Evolutionary conservation across 2,329 filamentous ascomycete genomes (phyloP).

Genomic region (Talaromyces sp.): DNA sequence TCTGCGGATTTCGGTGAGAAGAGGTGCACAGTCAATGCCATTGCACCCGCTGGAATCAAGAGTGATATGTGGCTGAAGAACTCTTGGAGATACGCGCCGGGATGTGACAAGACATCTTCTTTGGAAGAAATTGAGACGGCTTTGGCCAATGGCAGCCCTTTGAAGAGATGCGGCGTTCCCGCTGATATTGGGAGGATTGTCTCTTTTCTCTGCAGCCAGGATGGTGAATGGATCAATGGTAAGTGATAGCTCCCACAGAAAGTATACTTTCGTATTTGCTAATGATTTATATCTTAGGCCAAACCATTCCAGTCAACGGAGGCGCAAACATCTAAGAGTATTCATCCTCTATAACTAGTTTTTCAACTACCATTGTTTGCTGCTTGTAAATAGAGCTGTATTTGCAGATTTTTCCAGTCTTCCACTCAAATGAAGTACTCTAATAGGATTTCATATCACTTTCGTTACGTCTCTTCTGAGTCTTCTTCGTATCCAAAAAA

Average conservation of each 20-base stretch:
- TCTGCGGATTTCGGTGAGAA: constrained; percentile 64
- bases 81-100: constrained; percentile 60
- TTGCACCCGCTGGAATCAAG: constrained; percentile 63
- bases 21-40: constrained; percentile 58
- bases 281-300: constrained; percentile 4
- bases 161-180: constrained; percentile 53
- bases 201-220: constrained; percentile 50
- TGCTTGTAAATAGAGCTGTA: neutral
- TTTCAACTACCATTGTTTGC: neutral
- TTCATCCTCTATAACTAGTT: neutral
- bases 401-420: neutral
- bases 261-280: neutral
- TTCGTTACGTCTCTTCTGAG: neutral
- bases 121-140: constrained; percentile 50
- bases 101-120: constrained; percentile 30
- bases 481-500: neutral
- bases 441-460: neutral
- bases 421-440: too few relatives aligned
- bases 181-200: constrained; percentile 56
- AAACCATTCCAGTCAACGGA: constrained; percentile 13
- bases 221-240: constrained; percentile 63
- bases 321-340: constrained; percentile 10
- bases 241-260: constrained; percentile 15
- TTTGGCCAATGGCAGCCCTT: constrained; percentile 53
- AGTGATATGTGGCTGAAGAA: constrained; percentile 71